Evolutionary conservation across 306 rosid genomes (phyloP).

Genomic region (Lagenaria siceraria): DNA sequence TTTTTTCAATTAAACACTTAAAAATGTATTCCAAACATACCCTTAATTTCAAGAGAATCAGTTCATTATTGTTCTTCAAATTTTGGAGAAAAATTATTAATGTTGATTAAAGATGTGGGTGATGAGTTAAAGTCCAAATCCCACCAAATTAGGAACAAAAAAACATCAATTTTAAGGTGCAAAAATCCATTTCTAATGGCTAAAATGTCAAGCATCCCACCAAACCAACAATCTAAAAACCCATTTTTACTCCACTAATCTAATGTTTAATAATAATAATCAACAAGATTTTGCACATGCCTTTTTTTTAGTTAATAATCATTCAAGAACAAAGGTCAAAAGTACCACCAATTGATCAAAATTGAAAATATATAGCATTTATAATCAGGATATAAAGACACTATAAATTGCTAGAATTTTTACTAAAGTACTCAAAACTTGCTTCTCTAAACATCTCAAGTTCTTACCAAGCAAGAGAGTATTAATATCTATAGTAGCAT

Average conservation of each 20-base stretch:
- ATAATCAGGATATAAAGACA: background rate
- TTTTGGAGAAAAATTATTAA: background rate
- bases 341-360: background rate
- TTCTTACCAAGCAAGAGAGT: background rate
- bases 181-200: background rate
- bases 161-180: conserved; percentile 6
- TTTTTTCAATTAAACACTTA: too few relatives aligned
- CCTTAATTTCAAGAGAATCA: background rate
- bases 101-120: background rate
- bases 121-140: background rate
- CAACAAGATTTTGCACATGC: background rate
- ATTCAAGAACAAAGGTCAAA: background rate
- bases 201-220: conserved; percentile 9
- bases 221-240: background rate
- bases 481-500: too few relatives aligned
- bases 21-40: too few relatives aligned
- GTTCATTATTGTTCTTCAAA: background rate
- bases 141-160: background rate
- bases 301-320: background rate
- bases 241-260: background rate
- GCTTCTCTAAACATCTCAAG: background rate
- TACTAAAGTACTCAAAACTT: background rate
- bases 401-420: background rate
- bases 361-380: background rate
- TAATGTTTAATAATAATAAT: background rate